Evolutionary conservation across 331 rosid genomes (phyloP).

Genomic region (Quercus tomentella): DNA sequence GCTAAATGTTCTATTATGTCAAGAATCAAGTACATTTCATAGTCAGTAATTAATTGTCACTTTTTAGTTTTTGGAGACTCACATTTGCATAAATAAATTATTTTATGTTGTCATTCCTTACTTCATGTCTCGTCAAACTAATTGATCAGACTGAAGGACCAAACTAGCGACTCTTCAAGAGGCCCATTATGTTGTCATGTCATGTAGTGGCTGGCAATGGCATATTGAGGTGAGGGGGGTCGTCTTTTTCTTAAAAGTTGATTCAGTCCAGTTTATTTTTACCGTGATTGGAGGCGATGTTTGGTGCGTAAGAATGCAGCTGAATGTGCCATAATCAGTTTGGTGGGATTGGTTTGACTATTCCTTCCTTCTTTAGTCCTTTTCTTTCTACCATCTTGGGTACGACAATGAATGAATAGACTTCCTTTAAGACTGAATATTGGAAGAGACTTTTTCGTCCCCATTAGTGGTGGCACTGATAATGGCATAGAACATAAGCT

Average conservation of each 20-base stretch:
- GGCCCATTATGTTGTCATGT: neutral
- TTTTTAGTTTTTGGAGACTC: too few species aligned
- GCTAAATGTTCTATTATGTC: neutral
- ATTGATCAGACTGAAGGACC: neutral
- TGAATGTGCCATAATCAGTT: neutral
- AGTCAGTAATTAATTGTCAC: too few species aligned
- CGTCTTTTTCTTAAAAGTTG: neutral
- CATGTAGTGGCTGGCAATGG: neutral
- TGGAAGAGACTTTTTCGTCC: neutral
- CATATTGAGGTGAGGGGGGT: too few species aligned
- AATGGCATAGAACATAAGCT: neutral
- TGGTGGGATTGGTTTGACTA: constrained; percentile 8
- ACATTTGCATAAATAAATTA: too few species aligned
- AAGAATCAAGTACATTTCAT: neutral
- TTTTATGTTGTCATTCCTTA: too few species aligned
- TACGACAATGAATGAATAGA: neutral
- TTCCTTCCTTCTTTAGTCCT: neutral
- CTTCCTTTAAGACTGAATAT: neutral
- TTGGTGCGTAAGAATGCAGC: constrained; percentile 15
- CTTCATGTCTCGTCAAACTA: too few species aligned
- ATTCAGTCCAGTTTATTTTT: neutral
- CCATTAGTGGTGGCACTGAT: neutral
- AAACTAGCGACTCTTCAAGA: neutral
- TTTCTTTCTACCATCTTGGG: neutral
- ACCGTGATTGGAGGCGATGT: constrained; percentile 40